Base-by-base conservation (phyloP, 2,329 filamentous ascomycete genomes). In the Pseudocercospora eumusae region DNA sequence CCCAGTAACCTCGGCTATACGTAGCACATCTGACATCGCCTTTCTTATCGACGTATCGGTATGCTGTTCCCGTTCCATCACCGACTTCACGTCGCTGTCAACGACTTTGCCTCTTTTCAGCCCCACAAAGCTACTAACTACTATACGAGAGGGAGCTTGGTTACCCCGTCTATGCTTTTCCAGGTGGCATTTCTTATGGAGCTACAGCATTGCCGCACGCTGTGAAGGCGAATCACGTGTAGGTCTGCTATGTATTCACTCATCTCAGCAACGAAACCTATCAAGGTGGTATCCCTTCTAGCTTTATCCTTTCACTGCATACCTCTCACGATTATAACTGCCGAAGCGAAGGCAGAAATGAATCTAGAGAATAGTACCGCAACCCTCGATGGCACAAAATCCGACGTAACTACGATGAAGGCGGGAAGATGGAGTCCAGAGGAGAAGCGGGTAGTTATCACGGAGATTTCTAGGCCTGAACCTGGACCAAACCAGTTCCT, bases 401-500 rank as follows among this genome's bases (percentile, higher is more conserved):
- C 11, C 13, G 5, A 5, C 31, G 31, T 2, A 33, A 3, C 31
- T 33, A 33, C 36, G 36, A 40, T 62, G 64, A 62, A 59, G 55
- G 64, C 62, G 8, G 61, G 61, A 1, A 42, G 56, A 57, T 66
- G 57, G 59, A 60, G 55, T 25, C 31, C 9, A 54, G 57, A 62
- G 28, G 44, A 62, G 42, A 53, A 64, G 36, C 63, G 57, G 36
- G 59, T 64, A 11, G 47, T 64, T 2, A 64, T 67, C 40, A 42
- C 55, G 2, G 50, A 65, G 7, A 63, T 67, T 11, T 28, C 65
- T 8, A 42, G 62, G 10, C 65, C 65, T 10, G 56, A 67, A 47
- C 60, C 60, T 31, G 57, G 58, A 9, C 56, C 57, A n/a, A 63
- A 63, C 21, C 65, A 64, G 21, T 64, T 67, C 45, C 49, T 65